Percentiles rank a stretch among this genome's conserved stretches.
phyloP scores from a whole-genome alignment of 345 rosid species.

The Salix caprea region DNA sequence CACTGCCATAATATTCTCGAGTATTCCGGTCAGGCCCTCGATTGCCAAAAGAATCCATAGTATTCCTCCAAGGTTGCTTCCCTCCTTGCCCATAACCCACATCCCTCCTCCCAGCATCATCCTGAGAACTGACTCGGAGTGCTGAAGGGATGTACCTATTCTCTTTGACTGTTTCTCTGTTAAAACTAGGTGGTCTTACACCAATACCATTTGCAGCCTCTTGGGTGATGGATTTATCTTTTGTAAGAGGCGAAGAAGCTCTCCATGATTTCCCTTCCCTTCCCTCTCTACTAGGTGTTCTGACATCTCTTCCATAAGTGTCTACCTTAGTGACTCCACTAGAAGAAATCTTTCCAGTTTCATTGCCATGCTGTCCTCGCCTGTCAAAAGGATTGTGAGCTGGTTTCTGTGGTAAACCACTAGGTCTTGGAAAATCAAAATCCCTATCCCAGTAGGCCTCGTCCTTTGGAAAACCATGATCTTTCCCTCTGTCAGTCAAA shows the following conservation, averaged over 20 bases:
- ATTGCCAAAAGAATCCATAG: constrained; percentile 37
- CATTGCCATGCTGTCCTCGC: constrained; percentile 61
- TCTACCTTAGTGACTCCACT: constrained; percentile 51
- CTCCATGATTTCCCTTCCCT: constrained; percentile 71
- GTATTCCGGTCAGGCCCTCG: constrained; percentile 42
- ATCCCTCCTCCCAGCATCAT: constrained; percentile 58
- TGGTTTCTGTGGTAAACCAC: constrained; percentile 56
- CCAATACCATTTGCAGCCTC: constrained; percentile 43
- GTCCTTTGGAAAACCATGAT: constrained; percentile 49
- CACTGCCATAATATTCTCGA: constrained; percentile 46
- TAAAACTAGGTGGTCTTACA: constrained; percentile 43
- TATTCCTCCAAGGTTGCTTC: constrained; percentile 57
- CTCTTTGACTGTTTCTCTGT: constrained; percentile 52
- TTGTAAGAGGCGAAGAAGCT: constrained; percentile 50
- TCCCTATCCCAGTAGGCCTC: constrained; percentile 73
- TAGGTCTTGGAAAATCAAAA: constrained; percentile 66
- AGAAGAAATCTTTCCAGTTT: constrained; percentile 52
- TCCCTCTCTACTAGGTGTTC: constrained; percentile 52
- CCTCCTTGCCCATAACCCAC: constrained; percentile 49
- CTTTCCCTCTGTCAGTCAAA: constrained; percentile 57
- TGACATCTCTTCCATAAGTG: constrained; percentile 39
- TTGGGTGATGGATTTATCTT: constrained; percentile 30
- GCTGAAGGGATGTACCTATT: constrained; percentile 42
- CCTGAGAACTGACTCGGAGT: constrained; percentile 42
- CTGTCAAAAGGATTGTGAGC: constrained; percentile 45